Evolutionary conservation across 2,329 filamentous ascomycete species (phyloP), one percentile per base, ranked within the genome.

Genomic region (Orbilia javanica): DNA sequence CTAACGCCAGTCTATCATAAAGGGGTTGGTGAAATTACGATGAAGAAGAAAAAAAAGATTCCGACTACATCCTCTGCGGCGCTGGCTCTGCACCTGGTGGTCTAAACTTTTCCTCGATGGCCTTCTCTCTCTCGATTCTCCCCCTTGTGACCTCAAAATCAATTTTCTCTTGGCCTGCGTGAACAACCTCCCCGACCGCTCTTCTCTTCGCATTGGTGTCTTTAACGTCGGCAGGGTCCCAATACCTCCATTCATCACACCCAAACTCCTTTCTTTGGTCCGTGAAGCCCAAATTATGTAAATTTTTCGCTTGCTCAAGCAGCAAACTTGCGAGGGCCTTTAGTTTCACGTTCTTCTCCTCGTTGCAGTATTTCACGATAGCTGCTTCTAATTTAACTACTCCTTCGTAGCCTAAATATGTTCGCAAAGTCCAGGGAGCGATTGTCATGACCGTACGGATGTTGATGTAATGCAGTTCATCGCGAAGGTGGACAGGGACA

Each of bases 381-480:
- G 3, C 8, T 1, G 18, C 3, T 7, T 60, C 52, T 0, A 77
- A 31, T 15, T 34, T 27, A 4, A 72, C 27, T 0, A 53, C 20
- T 1, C 48, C 53, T 1, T 50, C 20, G 36, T 67, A 78, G 0
- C 62, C 60, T 18, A 78, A 5, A 6, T 68, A 52, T 8, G 42
- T 27, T 6, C 74, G 60, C 13, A 78, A 11, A 13, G 62, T 63
- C 74, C 74, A 78, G 0, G 74, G 67, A 3, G 74, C 74, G 15
- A 78, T 48, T 8, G 67, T 72, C 74, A 78, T 78, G 31, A 78
- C 68, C 0, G 74, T 72, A 1, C 74, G 67, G 25, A 78, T 29
- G 44, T 78, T 78, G 74, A 78, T 72, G 53, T 78, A 78, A 39
- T 78, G 74, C 6, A 78, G 62, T 34, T 72, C 67, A 20, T 71